Percentiles rank a stretch among this genome's conserved stretches.
phyloP scores from a whole-genome alignment of 352 stramenopile species.

The Phytopythium chamaehyphon region DNA sequence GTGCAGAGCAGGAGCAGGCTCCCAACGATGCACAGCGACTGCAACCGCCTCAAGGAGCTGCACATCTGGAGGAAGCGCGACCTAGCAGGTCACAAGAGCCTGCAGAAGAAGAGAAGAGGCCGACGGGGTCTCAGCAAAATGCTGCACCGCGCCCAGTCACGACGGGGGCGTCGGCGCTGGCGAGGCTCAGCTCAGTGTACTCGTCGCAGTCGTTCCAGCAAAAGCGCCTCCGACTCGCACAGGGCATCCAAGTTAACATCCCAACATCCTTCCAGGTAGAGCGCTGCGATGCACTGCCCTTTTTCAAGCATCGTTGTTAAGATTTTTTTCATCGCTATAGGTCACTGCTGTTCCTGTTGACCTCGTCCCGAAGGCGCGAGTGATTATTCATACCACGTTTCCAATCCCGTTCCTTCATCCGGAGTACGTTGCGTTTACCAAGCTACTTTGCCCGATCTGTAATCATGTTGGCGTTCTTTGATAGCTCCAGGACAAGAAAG shows the following conservation, averaged over 20 bases:
- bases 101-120: neutral
- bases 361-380: conserved; percentile 50
- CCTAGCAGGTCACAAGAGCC: too few species aligned
- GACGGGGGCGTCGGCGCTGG: conserved; percentile 8
- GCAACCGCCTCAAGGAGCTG: too few species aligned
- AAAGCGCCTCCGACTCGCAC: conserved; percentile 12
- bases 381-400: conserved; percentile 55
- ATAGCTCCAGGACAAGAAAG: conserved; percentile 31
- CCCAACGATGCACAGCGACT: neutral
- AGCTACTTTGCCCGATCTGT: neutral
- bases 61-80: too few species aligned
- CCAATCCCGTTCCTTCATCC: conserved; percentile 57
- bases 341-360: conserved; percentile 47
- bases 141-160: neutral
- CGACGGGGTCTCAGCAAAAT: neutral
- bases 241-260: conserved; percentile 13
- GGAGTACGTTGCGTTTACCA: conserved; percentile 28
- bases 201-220: conserved; percentile 13
- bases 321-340: conserved; percentile 10
- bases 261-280: conserved; percentile 21
- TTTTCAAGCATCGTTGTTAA: conserved; percentile 8
- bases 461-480: conserved; percentile 1
- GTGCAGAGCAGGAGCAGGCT: neutral
- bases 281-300: neutral
- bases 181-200: conserved; percentile 37